Evolutionary conservation across 2,329 filamentous ascomycete genomes (phyloP).

Genomic region (Diaporthe velutina): DNA sequence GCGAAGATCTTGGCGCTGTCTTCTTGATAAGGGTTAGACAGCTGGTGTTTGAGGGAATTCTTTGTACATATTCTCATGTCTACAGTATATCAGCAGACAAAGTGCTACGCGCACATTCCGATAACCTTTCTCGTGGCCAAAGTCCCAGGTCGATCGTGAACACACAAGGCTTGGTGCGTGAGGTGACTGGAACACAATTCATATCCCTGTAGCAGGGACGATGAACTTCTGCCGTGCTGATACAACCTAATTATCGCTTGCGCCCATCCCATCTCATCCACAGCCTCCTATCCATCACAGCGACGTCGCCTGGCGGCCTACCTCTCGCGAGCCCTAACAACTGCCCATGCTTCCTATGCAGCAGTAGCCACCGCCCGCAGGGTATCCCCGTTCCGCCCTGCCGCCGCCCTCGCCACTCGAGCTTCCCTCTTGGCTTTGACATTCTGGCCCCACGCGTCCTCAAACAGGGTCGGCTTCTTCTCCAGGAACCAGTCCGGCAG

Average conservation of each 20-base stretch:
- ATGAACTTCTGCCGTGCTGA: not conserved
- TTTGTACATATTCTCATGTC: constrained; percentile 19
- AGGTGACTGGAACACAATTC: not conserved
- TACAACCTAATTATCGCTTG: not conserved
- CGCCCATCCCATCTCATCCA: not conserved
- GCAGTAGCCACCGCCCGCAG: constrained; percentile 29
- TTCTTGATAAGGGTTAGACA: not conserved
- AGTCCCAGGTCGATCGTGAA: not conserved
- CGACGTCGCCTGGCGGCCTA: not conserved
- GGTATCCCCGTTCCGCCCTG: not conserved
- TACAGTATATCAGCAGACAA: constrained; percentile 18
- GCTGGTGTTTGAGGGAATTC: not conserved
- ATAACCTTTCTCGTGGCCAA: too few relatives aligned
- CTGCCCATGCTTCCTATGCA: constrained; percentile 28
- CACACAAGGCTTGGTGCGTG: too few relatives aligned
- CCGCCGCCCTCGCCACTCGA: constrained; percentile 11
- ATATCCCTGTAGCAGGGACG: not conserved
- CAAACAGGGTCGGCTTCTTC: constrained; percentile 75
- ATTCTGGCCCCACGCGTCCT: constrained; percentile 69
- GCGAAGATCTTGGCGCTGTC: constrained; percentile 34
- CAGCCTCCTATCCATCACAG: too few relatives aligned
- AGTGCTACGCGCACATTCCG: not conserved
- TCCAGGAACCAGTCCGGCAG: constrained; percentile 71
- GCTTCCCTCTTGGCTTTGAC: constrained; percentile 45
- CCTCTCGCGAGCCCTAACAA: not conserved